Evolutionary conservation across 2,329 filamentous ascomycete species (phyloP).

Genomic region (Blastomyces percursus): DNA sequence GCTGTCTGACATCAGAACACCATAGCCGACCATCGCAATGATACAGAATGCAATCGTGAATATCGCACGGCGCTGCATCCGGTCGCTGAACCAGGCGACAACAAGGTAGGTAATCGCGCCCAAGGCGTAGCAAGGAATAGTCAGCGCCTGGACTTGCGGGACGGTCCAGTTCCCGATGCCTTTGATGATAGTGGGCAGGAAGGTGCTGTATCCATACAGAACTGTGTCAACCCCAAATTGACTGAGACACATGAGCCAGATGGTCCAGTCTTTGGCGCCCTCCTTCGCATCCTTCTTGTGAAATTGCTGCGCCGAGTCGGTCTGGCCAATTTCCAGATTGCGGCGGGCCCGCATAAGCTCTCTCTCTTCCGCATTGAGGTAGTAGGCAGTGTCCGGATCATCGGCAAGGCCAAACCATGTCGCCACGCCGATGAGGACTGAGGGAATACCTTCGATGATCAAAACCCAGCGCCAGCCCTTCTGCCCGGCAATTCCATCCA

Average conservation of each 20-base stretch:
- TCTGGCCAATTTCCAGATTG: conserved; percentile 41
- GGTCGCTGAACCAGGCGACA: conserved; percentile 57
- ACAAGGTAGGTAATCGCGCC: conserved; percentile 59
- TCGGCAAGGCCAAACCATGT: conserved; percentile 53
- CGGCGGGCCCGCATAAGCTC: conserved; percentile 44
- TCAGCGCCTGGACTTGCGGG: conserved; percentile 61
- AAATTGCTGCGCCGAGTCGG: conserved; percentile 42
- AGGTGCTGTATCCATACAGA: conserved; percentile 68
- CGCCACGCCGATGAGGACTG: conserved; percentile 45
- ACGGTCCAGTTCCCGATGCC: conserved; percentile 53
- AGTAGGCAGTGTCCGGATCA: conserved; percentile 53
- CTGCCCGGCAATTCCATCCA: conserved; percentile 56
- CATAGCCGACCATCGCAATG: conserved; percentile 58
- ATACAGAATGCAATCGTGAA: conserved; percentile 53
- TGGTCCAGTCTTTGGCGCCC: conserved; percentile 64
- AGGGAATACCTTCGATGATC: conserved; percentile 47
- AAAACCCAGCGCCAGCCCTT: conserved; percentile 64
- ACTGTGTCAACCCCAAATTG: conserved; percentile 67
- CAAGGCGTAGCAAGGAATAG: conserved; percentile 65
- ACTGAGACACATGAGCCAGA: conserved; percentile 56
- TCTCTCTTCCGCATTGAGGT: conserved; percentile 49
- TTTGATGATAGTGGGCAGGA: conserved; percentile 67
- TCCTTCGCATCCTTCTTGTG: conserved; percentile 53
- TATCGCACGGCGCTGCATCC: conserved; percentile 52
- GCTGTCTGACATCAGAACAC: conserved; percentile 51